Evolutionary conservation across 1,284 basidiomycete genomes (phyloP).

Genomic region (Apiotrichum veenhuisii): DNA sequence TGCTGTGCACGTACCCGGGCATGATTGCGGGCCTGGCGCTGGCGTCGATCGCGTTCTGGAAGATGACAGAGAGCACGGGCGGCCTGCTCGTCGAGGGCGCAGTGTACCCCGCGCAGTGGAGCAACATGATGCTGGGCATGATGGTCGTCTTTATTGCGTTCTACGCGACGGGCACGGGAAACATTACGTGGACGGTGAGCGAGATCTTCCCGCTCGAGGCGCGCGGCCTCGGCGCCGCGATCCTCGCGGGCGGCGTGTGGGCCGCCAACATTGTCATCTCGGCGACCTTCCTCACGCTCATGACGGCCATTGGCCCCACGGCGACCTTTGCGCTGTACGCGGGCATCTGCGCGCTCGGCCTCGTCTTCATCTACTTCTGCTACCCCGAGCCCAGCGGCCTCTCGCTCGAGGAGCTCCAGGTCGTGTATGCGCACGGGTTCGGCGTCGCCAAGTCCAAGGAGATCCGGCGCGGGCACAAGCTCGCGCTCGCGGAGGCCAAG

Average conservation of each 20-base stretch:
- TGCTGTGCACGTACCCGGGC: slow-evolving; percentile 38
- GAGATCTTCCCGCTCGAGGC: slow-evolving; percentile 47
- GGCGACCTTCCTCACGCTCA: slow-evolving; percentile 72
- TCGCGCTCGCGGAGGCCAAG: background rate
- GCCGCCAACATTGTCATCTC: slow-evolving; percentile 67
- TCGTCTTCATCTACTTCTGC: slow-evolving; percentile 46
- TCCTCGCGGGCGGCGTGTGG: slow-evolving; percentile 45
- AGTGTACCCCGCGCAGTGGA: slow-evolving; percentile 64
- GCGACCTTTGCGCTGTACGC: slow-evolving; percentile 47
- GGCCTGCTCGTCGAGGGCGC: slow-evolving; percentile 62
- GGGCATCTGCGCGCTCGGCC: slow-evolving; percentile 38
- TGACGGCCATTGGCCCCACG: slow-evolving; percentile 58
- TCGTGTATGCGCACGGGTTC: slow-evolving; percentile 45
- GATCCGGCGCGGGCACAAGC: slow-evolving; percentile 36
- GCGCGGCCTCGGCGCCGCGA: slow-evolving; percentile 39
- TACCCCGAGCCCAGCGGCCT: slow-evolving; percentile 49
- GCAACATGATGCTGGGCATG: slow-evolving; percentile 55
- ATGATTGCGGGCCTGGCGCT: slow-evolving; percentile 43
- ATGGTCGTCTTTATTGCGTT: slow-evolving; percentile 38
- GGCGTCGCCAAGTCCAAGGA: slow-evolving; percentile 44
- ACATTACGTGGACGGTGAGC: slow-evolving; percentile 58
- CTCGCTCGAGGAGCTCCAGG: slow-evolving; percentile 47
- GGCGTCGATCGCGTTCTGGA: slow-evolving; percentile 42
- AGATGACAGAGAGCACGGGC: slow-evolving; percentile 60
- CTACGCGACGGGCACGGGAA: slow-evolving; percentile 71